These are phyloP conservation scores for Saccharomyces hybrid DNA, from an alignment of 1,139 yeast genomes.

Conservation along the genomic window DNA sequence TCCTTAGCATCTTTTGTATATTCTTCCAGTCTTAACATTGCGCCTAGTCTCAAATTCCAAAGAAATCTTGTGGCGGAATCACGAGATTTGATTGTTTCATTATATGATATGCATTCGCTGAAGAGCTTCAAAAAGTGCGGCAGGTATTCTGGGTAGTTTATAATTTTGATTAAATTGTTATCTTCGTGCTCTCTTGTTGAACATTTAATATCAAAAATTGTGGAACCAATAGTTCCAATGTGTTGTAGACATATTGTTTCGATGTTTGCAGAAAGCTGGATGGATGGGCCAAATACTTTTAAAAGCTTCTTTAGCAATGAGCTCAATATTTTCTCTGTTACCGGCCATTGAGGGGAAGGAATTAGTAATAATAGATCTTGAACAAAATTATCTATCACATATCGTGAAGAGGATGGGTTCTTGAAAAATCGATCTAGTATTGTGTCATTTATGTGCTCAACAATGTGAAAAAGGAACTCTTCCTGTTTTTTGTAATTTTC, in stretches of 20 bases:
- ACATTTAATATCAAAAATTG: conserved; percentile 34
- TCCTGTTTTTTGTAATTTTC: conserved; percentile 8
- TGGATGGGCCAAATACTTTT: conserved; percentile 31
- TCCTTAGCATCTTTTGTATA: conserved; percentile 13
- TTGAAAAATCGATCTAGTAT: conserved; percentile 36
- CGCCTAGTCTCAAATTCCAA: conserved; percentile 15
- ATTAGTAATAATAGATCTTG: conserved; percentile 49
- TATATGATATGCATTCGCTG: conserved; percentile 11
- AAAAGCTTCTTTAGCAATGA: conserved; percentile 40
- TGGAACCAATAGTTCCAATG: conserved; percentile 49
- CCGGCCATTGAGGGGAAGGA: conserved; percentile 53
- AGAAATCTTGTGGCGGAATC: conserved; percentile 10
- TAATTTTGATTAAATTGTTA: conserved; percentile 20
- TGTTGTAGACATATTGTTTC: conserved; percentile 50
- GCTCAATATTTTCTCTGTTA: conserved; percentile 43
- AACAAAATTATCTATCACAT: conserved; percentile 43
- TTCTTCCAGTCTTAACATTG: conserved; percentile 12
- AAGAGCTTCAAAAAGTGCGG: conserved; percentile 14
- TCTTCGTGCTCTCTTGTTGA: conserved; percentile 12
- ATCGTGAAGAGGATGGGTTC: conserved; percentile 21
- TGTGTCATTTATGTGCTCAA: conserved; percentile 37
- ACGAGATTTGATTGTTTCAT: neutral
- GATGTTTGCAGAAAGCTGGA: conserved; percentile 33
- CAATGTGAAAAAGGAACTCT: conserved; percentile 11
- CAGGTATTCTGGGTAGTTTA: conserved; percentile 22